These are phyloP conservation scores for Myxozyma monticola DNA, from an alignment of 805 yeast species.

Conservation along the genomic window DNA sequence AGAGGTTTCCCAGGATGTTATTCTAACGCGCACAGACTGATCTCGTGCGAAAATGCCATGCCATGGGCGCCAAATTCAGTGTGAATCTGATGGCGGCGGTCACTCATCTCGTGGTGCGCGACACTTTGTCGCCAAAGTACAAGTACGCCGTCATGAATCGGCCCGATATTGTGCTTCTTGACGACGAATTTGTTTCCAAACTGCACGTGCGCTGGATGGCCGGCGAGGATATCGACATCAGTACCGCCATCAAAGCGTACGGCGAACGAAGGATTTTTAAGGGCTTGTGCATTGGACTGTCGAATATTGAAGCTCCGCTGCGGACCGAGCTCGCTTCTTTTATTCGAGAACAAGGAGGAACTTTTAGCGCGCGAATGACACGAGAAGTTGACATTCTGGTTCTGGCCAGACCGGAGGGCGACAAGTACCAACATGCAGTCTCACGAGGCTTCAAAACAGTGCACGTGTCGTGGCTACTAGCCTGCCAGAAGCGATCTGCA, in stretches of 20 bases:
- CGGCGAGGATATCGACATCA: constrained; percentile 47
- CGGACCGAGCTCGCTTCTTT: constrained; percentile 33
- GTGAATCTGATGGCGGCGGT: constrained; percentile 54
- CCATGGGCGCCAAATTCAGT: constrained; percentile 51
- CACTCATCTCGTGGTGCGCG: constrained; percentile 54
- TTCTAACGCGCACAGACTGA: constrained; percentile 9
- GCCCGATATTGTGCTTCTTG: constrained; percentile 58
- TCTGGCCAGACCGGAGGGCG: constrained; percentile 36
- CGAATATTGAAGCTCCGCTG: constrained; percentile 37
- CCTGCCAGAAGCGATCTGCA: constrained; percentile 39
- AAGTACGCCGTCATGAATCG: constrained; percentile 46
- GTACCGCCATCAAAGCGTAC: constrained; percentile 29
- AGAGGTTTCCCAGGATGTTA: too few relatives aligned
- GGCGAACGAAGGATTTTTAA: constrained; percentile 36
- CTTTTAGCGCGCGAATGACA: constrained; percentile 35
- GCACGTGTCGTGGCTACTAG: constrained; percentile 47
- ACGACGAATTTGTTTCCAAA: constrained; percentile 47
- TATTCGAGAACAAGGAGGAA: constrained; percentile 41
- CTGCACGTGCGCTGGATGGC: constrained; percentile 54
- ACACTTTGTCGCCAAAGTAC: constrained; percentile 52
- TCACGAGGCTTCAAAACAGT: constrained; percentile 45
- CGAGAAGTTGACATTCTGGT: constrained; percentile 37
- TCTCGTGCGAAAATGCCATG: constrained; percentile 9
- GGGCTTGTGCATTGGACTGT: constrained; percentile 41
- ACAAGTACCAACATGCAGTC: constrained; percentile 43